Conservation (phyloP, 2,329 filamentous ascomycete species). For the Coniosporium tulheliwenetii region DNA sequence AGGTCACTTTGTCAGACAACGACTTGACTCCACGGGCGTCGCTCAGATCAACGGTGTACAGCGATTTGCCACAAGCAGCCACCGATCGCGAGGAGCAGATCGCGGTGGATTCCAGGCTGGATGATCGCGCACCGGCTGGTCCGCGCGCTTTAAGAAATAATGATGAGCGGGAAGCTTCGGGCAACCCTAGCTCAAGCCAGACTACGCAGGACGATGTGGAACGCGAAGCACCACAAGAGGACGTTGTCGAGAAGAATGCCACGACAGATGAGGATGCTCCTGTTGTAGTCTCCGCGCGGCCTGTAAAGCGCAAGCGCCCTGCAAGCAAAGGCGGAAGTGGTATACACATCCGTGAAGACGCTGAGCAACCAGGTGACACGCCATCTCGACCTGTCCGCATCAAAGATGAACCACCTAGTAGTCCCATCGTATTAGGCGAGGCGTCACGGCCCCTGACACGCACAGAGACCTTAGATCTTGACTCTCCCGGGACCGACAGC, state of each 20-base stretch:
- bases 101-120: too few relatives aligned
- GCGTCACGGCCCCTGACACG: conserved; percentile 11
- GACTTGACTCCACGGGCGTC: too few relatives aligned
- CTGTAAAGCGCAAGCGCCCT: conserved; percentile 25
- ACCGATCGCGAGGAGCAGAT: too few relatives aligned
- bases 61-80: too few relatives aligned
- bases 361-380: conserved; percentile 7
- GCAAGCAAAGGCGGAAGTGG: background rate
- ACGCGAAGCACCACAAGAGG: conserved; percentile 6
- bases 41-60: too few relatives aligned
- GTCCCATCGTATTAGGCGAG: conserved; percentile 10
- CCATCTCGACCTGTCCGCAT: conserved; percentile 14
- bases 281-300: conserved; percentile 23
- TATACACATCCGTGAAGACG: background rate
- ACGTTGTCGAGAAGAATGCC: conserved; percentile 2
- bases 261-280: conserved; percentile 23
- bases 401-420: conserved; percentile 23
- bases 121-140: too few relatives aligned
- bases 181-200: conserved; percentile 22
- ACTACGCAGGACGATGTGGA: conserved; percentile 23
- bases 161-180: background rate
- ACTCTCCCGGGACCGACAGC: conserved; percentile 16
- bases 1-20: too few relatives aligned
- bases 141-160: too few relatives aligned
- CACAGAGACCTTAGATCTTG: conserved; percentile 28